A percentile compares a stretch with the other conserved stretches of the same genome.
Evolutionary conservation across 768 basidiomycete species (phyloP).

Genomic region (Infundibulicybe gibba): DNA sequence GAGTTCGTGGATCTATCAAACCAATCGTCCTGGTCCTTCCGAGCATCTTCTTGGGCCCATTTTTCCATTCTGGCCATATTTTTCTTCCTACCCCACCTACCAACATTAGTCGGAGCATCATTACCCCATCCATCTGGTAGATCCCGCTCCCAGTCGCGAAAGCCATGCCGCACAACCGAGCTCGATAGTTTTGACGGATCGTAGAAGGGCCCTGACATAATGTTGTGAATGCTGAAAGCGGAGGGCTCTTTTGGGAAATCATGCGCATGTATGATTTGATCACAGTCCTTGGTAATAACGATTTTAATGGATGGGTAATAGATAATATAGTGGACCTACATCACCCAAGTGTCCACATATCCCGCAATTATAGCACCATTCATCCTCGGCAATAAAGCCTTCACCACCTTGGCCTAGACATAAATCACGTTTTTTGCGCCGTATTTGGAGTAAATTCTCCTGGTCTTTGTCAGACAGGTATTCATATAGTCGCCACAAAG

Average conservation of each 20-base stretch:
- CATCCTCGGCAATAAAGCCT: slow-evolving; percentile 68
- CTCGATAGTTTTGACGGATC: slow-evolving; percentile 8
- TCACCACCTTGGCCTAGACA: slow-evolving; percentile 70
- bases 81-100: slow-evolving; percentile 60
- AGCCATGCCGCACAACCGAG: slow-evolving; percentile 23
- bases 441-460: slow-evolving; percentile 33
- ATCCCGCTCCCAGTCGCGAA: slow-evolving; percentile 38
- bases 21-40: slow-evolving; percentile 61
- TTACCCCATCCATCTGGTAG: slow-evolving; percentile 43
- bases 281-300: slow-evolving; percentile 50
- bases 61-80: slow-evolving; percentile 53
- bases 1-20: slow-evolving; percentile 34
- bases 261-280: slow-evolving; percentile 33
- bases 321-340: slow-evolving; percentile 38
- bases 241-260: slow-evolving; percentile 51
- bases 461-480: slow-evolving; percentile 60
- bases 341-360: slow-evolving; percentile 73
- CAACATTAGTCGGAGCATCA: slow-evolving; percentile 55
- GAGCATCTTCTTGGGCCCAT: slow-evolving; percentile 35
- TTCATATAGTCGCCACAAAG: slow-evolving; percentile 76
- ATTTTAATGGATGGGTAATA: neutral
- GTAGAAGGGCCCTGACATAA: slow-evolving; percentile 62
- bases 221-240: slow-evolving; percentile 65
- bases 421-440: slow-evolving; percentile 47
- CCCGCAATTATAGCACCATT: slow-evolving; percentile 85